Evolutionary conservation across 306 rosid genomes (phyloP).

Genomic region (Quercus glauca): DNA sequence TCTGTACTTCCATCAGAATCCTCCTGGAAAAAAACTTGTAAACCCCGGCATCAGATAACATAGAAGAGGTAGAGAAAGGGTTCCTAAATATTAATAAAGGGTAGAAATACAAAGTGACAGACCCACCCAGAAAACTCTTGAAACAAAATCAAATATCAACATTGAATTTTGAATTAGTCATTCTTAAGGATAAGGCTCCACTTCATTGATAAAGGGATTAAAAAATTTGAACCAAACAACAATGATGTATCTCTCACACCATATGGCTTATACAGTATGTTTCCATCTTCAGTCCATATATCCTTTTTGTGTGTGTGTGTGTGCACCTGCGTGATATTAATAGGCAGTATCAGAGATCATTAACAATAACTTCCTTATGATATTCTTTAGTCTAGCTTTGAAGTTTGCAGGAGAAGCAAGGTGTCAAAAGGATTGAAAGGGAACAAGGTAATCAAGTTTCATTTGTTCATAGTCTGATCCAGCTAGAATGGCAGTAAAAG

Average conservation of each 20-base stretch:
- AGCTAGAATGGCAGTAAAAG: not conserved
- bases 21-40: slow-evolving; percentile 52
- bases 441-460: not conserved
- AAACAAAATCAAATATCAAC: not conserved
- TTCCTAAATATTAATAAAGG: not conserved
- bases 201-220: not conserved
- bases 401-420: not conserved
- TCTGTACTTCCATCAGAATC: slow-evolving; percentile 57
- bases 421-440: not conserved
- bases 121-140: not conserved
- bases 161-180: not conserved
- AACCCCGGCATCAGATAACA: slow-evolving; percentile 22
- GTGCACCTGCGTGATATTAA: not conserved
- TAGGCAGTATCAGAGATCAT: not conserved
- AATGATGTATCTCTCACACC: not conserved
- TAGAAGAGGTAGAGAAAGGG: not conserved
- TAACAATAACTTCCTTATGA: not conserved
- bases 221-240: not conserved
- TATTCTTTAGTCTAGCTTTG: not conserved
- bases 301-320: no score
- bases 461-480: not conserved
- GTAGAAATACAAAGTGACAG: not conserved
- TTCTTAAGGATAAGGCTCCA: not conserved
- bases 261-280: not conserved
- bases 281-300: not conserved